Conservation (phyloP, 768 basidiomycete species). For the Termitomyces sp. region DNA sequence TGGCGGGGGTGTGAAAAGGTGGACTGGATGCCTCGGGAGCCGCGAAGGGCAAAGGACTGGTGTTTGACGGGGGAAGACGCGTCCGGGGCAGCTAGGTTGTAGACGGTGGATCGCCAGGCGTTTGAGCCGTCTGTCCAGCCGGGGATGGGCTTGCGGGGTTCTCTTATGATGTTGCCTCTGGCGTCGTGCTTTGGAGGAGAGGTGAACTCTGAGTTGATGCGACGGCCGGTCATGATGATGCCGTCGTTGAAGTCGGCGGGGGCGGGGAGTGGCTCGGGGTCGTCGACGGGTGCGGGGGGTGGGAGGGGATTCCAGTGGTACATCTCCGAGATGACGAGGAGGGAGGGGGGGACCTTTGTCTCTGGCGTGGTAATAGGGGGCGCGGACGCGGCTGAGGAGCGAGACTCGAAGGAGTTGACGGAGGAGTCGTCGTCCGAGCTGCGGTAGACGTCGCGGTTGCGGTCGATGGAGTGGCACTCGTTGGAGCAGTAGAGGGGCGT, state of each 20-base stretch:
- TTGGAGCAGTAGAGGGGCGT: conserved; percentile 84
- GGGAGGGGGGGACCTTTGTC: conserved; percentile 26
- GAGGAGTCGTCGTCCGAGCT: conserved; percentile 35
- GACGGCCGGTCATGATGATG: conserved; percentile 66
- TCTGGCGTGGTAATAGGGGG: conserved; percentile 31
- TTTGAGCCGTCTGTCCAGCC: conserved; percentile 70
- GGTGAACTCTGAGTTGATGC: conserved; percentile 44
- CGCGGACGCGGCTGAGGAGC: conserved; percentile 40
- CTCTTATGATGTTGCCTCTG: conserved; percentile 27
- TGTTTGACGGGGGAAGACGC: conserved; percentile 32
- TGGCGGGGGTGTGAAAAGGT: conserved; percentile 28
- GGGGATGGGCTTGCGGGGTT: conserved; percentile 45
- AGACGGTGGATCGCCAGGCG: conserved; percentile 66
- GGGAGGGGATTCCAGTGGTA: conserved; percentile 54
- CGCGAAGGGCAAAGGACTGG: conserved; percentile 48
- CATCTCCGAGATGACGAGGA: conserved; percentile 29
- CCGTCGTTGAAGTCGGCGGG: conserved; percentile 50
- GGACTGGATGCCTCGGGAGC: conserved; percentile 46
- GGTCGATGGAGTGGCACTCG: conserved; percentile 63
- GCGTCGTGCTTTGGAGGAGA: conserved; percentile 37
- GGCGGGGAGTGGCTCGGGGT: conserved; percentile 21
- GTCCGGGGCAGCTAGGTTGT: conserved; percentile 46
- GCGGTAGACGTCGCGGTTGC: conserved; percentile 48
- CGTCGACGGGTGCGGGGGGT: conserved; percentile 35
- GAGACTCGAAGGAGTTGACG: conserved; percentile 38